phyloP scores from a whole-genome alignment of 805 yeast species.

The Metschnikowia santaceciliae region DNA sequence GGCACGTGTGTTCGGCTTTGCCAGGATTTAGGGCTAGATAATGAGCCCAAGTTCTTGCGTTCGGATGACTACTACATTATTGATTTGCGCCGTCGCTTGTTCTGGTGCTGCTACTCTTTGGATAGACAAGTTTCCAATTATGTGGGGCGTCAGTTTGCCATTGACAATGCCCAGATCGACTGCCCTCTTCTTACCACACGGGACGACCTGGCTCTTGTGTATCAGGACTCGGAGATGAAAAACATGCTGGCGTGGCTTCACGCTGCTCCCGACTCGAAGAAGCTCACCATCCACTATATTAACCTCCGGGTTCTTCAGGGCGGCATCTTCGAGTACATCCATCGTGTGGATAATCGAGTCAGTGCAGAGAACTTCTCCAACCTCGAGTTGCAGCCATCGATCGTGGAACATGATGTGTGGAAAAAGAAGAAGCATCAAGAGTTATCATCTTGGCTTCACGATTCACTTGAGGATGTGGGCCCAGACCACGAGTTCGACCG shows the following conservation, averaged over 20 bases:
- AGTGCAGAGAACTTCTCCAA: neutral
- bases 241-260: neutral
- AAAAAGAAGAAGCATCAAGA: constrained; percentile 5
- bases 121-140: constrained; percentile 11
- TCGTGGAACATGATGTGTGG: constrained; percentile 5
- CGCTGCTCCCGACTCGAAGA: neutral
- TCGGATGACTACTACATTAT: constrained; percentile 3
- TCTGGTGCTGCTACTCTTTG: constrained; percentile 11
- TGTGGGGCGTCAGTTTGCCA: constrained; percentile 9
- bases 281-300: constrained; percentile 7
- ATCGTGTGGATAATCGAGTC: constrained; percentile 7
- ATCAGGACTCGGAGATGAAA: neutral
- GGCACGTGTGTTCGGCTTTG: constrained; percentile 17
- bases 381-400: neutral
- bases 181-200: constrained; percentile 6
- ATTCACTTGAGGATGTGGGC: neutral
- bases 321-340: constrained; percentile 6
- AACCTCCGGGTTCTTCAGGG: constrained; percentile 9
- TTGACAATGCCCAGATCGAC: constrained; percentile 8
- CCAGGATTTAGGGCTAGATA: constrained; percentile 16
- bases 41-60: constrained; percentile 5
- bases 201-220: constrained; percentile 7
- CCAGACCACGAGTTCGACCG: constrained; percentile 2
- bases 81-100: constrained; percentile 10
- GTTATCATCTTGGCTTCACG: constrained; percentile 5